Evolutionary conservation across 768 basidiomycete species (phyloP), one percentile per base, ranked within the genome.

Genomic region (Lanmaoa rubissima): DNA sequence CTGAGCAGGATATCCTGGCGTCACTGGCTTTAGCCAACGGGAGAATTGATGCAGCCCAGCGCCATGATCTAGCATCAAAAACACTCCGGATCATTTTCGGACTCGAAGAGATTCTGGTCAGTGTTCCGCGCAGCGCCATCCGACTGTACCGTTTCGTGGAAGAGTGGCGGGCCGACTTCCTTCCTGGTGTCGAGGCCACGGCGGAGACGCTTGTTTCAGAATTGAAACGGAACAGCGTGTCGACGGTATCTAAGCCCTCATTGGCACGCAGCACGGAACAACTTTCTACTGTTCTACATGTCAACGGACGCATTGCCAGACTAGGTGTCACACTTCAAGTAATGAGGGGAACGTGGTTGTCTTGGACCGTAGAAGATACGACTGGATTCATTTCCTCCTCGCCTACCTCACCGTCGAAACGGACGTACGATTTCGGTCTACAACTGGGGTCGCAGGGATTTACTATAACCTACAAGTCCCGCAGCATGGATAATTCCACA

Each of bases 311-410:
- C 28, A 54, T 91, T 10, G 64, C 69, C 5, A 79, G 79, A 21
- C 66, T 85, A 24, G 79, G 80, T 26, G 75, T 91, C 10, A 82
- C 83, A 4, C 78, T 94, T 7, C 91, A 92, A 63, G 85, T 93
- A 40, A 91, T 93, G 87, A 89, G 86, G 58, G 90, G 90, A 19
- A 93, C 90, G 1, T 94, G 91, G 91, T 71, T 93, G 34, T 85
- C 88, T 9, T 92, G 86, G 88, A 81, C 85, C 54, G 72, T 84
- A 21, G 75, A 80, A 53, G 74, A 84, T 49, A 78, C 75, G 0
- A 70, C 82, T 9, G 71, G 69, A 2, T 84, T 84, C 62, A 40
- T 80, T 31, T 76, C 79, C 42, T 79, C 77, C 26, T 69, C 76
- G 1, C 69, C 69, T 16, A 53, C 66, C 31, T 66, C 66, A 17